Percentiles rank a stretch among this genome's conserved stretches.
These are phyloP conservation scores for Suillus weaverae DNA, from an alignment of 768 basidiomycete genomes.

Conservation along the genomic window DNA sequence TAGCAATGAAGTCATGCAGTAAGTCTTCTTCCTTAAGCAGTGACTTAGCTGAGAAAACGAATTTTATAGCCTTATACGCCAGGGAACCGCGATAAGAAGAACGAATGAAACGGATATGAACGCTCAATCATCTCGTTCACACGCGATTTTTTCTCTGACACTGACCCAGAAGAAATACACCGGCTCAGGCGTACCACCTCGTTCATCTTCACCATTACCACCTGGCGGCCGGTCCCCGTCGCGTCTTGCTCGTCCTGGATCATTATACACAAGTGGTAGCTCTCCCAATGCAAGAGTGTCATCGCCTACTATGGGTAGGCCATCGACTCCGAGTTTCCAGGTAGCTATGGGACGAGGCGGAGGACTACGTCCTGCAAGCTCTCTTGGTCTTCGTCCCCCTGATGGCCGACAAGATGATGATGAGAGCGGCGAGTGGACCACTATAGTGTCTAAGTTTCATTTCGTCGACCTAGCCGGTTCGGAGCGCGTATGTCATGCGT, in stretches of 20 bases:
- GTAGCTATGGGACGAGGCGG: slow-evolving; percentile 70
- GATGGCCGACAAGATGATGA: slow-evolving; percentile 53
- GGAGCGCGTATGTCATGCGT: slow-evolving; percentile 67
- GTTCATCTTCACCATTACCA: slow-evolving; percentile 77
- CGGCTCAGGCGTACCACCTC: slow-evolving; percentile 67
- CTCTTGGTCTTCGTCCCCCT: slow-evolving; percentile 66
- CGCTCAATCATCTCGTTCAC: slow-evolving; percentile 94
- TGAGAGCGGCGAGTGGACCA: slow-evolving; percentile 81
- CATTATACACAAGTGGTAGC: slow-evolving; percentile 54
- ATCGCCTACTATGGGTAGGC: slow-evolving; percentile 77
- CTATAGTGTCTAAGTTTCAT: slow-evolving; percentile 93
- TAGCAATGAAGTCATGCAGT: slow-evolving; percentile 90
- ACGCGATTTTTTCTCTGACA: slow-evolving; percentile 98
- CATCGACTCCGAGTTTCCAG: slow-evolving; percentile 77
- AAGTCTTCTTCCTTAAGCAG: slow-evolving; percentile 35
- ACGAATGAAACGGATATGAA: slow-evolving; percentile 99
- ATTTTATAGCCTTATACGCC: slow-evolving; percentile 71
- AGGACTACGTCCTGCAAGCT: slow-evolving; percentile 72
- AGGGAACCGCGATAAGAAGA: slow-evolving; percentile 86
- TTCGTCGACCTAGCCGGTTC: slow-evolving; percentile 98
- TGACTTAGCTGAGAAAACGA: slow-evolving; percentile 14
- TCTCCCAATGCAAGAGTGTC: slow-evolving; percentile 48
- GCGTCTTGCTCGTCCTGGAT: slow-evolving; percentile 80
- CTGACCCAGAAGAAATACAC: slow-evolving; percentile 87
- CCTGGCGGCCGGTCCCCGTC: slow-evolving; percentile 74